Conservation (phyloP, 2,329 filamentous ascomycete species). For the Fusarium poae region DNA sequence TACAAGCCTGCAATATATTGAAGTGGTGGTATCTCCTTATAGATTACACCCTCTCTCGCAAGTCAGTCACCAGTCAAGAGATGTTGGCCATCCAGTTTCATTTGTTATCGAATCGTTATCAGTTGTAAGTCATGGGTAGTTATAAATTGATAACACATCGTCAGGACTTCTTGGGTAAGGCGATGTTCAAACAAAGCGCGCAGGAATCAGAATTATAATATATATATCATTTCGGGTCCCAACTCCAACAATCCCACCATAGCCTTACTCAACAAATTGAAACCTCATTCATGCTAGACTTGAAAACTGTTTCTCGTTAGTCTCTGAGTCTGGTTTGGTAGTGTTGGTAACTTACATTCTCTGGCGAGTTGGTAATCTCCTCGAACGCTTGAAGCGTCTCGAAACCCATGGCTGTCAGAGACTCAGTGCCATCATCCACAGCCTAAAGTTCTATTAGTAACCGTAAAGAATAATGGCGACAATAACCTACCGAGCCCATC, state of each 20-base stretch:
- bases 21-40: neutral
- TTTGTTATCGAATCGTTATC: neutral
- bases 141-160: neutral
- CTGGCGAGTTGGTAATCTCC: slow-evolving; percentile 76
- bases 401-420: slow-evolving; percentile 83
- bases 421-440: slow-evolving; percentile 77
- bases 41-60: neutral
- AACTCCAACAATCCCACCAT: neutral
- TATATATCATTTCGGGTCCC: neutral
- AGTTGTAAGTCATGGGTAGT: neutral
- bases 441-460: slow-evolving; percentile 63
- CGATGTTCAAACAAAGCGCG: neutral
- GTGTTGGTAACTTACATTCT: slow-evolving; percentile 57
- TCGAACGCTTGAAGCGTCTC: slow-evolving; percentile 83
- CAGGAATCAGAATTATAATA: neutral
- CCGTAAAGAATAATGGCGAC: too few species aligned
- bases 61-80: too few species aligned
- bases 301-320: slow-evolving; percentile 31
- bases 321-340: neutral
- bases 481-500: slow-evolving; percentile 78
- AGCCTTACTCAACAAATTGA: neutral
- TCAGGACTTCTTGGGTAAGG: neutral
- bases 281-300: slow-evolving; percentile 17
- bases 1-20: neutral
- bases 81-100: neutral